Percentiles rank a stretch among this genome's conserved stretches.
Conservation (phyloP, 495 filamentous ascomycete species). For the Hypoxylon fuscum region DNA sequence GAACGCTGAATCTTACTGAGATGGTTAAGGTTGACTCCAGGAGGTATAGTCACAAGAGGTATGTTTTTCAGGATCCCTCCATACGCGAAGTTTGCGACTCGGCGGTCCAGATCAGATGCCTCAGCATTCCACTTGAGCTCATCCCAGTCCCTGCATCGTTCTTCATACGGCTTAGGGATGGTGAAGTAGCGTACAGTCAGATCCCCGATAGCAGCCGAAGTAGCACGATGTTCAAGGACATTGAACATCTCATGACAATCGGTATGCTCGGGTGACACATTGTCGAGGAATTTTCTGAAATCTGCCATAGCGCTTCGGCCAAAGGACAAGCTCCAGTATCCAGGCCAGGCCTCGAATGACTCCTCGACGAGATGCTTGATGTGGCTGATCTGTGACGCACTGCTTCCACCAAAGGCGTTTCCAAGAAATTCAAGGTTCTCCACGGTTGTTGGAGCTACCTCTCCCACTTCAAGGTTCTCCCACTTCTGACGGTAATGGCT, state of each 20-base stretch:
- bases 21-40: conserved; percentile 26
- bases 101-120: neutral
- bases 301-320: conserved; percentile 30
- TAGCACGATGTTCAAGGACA: conserved; percentile 48
- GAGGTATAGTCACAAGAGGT: conserved; percentile 29
- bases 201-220: conserved; percentile 45
- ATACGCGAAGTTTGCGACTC: conserved; percentile 5
- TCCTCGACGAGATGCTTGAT: conserved; percentile 45
- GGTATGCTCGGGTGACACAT: conserved; percentile 10
- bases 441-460: neutral
- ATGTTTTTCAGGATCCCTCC: conserved; percentile 3
- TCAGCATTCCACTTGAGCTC: conserved; percentile 13
- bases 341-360: conserved; percentile 44
- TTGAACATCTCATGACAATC: conserved; percentile 47
- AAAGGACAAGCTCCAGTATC: conserved; percentile 40
- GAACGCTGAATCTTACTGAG: conserved; percentile 22
- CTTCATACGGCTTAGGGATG: conserved; percentile 30
- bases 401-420: conserved; percentile 47
- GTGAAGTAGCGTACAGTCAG: conserved; percentile 38
- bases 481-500: conserved; percentile 39
- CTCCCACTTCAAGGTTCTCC: conserved; percentile 1
- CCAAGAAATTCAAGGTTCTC: conserved; percentile 44
- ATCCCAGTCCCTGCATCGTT: conserved; percentile 36
- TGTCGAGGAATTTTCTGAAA: conserved; percentile 25
- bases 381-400: conserved; percentile 47